Conservation (phyloP, 2,329 filamentous ascomycete species). For the Botrytis byssoidea region DNA sequence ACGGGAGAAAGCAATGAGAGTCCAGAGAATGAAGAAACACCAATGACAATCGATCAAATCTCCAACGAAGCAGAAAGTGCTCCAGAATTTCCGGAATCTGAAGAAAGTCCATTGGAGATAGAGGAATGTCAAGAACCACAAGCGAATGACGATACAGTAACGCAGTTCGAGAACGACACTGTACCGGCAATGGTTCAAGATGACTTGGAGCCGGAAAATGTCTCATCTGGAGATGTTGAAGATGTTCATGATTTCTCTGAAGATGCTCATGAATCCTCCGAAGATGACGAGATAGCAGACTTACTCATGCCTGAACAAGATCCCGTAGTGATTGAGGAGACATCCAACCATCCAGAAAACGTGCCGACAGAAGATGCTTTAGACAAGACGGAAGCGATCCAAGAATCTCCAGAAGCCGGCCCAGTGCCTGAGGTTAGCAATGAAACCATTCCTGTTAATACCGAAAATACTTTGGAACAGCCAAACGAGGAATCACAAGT, state of each 20-base stretch:
- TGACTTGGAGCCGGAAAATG: neutral
- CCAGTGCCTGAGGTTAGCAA: neutral
- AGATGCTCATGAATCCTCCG: neutral
- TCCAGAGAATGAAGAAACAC: neutral
- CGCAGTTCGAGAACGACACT: neutral
- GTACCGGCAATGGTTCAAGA: neutral
- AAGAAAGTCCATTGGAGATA: neutral
- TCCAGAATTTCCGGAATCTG: neutral
- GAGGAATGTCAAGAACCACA: neutral
- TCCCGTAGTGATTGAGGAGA: too few relatives aligned
- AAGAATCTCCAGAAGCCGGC: neutral
- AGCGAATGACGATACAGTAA: neutral
- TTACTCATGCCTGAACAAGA: constrained; percentile 16
- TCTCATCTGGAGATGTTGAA: neutral
- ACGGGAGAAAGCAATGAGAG: neutral
- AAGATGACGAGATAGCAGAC: constrained; percentile 6
- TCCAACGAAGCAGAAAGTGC: neutral
- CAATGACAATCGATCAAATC: neutral
- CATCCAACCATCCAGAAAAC: neutral
- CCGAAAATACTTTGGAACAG: neutral
- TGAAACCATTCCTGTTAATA: neutral
- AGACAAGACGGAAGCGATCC: neutral
- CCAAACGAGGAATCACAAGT: neutral
- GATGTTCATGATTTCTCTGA: neutral
- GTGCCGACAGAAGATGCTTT: neutral